A percentile compares a stretch with the other conserved stretches of the same genome.
Conservation (phyloP, 1,284 basidiomycete species). For the Trametes pubescens region DNA sequence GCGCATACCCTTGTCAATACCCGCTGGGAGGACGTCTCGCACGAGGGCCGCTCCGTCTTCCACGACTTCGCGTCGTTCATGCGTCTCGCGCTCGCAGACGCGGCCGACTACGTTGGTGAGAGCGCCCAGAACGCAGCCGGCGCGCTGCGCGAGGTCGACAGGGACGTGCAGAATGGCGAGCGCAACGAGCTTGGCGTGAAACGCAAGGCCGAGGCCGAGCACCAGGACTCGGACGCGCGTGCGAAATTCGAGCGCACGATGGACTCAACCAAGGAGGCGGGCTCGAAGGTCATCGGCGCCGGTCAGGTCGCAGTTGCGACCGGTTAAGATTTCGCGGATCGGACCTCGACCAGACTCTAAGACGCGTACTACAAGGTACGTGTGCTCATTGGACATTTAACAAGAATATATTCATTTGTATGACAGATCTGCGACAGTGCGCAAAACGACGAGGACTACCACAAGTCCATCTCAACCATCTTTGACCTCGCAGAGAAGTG, state of each 20-base stretch:
- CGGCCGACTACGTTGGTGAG: constrained; percentile 61
- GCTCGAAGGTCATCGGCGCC: constrained; percentile 62
- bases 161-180: constrained; percentile 64
- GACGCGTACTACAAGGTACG: constrained; percentile 63
- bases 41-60: constrained; percentile 61
- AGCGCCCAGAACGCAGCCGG: constrained; percentile 59
- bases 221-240: constrained; percentile 50
- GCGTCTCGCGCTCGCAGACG: constrained; percentile 68
- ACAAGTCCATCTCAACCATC: constrained; percentile 59
- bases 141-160: constrained; percentile 59
- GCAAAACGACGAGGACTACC: constrained; percentile 64
- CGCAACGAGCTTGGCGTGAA: constrained; percentile 63
- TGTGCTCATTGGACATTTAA: no score
- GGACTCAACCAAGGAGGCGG: constrained; percentile 65
- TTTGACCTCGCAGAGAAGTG: constrained; percentile 65
- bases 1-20: constrained; percentile 58
- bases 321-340: constrained; percentile 53
- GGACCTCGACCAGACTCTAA: constrained; percentile 51
- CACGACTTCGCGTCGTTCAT: constrained; percentile 69
- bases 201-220: constrained; percentile 54
- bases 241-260: constrained; percentile 68
- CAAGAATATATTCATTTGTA: no score
- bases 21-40: constrained; percentile 58
- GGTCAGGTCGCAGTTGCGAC: constrained; percentile 52
- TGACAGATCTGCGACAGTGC: constrained; percentile 70